Percentiles rank a stretch among this genome's conserved stretches.
phyloP scores from a whole-genome alignment of 306 rosid genomes.

The Comarum palustre region DNA sequence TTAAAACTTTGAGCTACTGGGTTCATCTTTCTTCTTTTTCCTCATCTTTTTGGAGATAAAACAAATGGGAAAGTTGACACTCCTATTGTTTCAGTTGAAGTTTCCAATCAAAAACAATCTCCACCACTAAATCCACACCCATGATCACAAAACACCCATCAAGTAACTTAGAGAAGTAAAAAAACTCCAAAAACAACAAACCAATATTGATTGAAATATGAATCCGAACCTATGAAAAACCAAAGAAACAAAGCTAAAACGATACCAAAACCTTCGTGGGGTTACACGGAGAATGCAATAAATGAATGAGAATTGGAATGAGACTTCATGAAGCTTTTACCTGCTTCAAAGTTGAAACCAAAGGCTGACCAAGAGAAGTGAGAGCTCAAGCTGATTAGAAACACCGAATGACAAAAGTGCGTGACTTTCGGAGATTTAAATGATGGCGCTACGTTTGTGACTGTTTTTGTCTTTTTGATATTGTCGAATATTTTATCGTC shows the following conservation, averaged over 20 bases:
- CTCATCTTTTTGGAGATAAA: background rate
- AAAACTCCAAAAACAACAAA: background rate
- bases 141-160: conserved; percentile 1
- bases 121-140: background rate
- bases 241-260: background rate
- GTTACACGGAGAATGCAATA: conserved; percentile 1
- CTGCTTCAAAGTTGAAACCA: conserved; percentile 11
- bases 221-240: background rate
- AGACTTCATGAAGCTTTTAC: background rate
- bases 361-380: background rate
- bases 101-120: background rate
- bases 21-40: background rate
- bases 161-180: background rate
- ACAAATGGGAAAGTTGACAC: background rate
- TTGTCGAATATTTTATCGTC: background rate
- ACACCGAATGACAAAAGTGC: background rate
- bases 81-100: too few relatives aligned
- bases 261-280: background rate
- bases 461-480: background rate
- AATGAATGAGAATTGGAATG: background rate
- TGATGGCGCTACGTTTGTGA: background rate
- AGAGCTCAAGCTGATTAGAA: background rate
- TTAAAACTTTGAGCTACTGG: background rate
- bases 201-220: background rate
- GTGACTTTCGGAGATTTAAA: background rate